These are phyloP conservation scores for Neospora caninum DNA, from an alignment of 169 alveolate species.

Conservation along the genomic window DNA sequence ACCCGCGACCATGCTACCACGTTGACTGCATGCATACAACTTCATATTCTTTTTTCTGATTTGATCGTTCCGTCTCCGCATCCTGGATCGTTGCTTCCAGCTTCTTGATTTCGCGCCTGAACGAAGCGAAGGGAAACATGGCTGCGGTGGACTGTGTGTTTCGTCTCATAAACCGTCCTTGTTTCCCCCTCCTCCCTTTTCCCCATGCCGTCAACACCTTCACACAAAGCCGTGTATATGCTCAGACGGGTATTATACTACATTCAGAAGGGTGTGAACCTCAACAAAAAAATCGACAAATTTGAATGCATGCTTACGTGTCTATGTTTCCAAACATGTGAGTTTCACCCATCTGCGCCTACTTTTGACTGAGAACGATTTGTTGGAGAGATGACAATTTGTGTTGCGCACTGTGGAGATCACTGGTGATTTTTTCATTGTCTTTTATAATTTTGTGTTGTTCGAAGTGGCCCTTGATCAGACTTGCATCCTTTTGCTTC, in stretches of 20 bases:
- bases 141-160: background rate
- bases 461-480: slow-evolving; percentile 84
- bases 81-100: slow-evolving; percentile 88
- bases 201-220: background rate
- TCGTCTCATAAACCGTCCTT: background rate
- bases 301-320: background rate
- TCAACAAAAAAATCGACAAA: background rate
- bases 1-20: no score
- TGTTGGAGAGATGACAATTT: slow-evolving; percentile 74
- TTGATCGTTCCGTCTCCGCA: slow-evolving; percentile 86
- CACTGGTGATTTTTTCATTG: slow-evolving; percentile 81
- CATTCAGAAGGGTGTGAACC: background rate
- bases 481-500: slow-evolving; percentile 84
- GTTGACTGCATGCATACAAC: slow-evolving; percentile 63
- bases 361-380: slow-evolving; percentile 69
- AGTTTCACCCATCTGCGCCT: background rate
- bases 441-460: slow-evolving; percentile 75
- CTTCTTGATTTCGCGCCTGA: slow-evolving; percentile 82
- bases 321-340: background rate
- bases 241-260: background rate
- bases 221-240: background rate
- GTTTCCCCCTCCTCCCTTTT: background rate
- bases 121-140: slow-evolving; percentile 24
- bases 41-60: slow-evolving; percentile 87
- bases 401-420: slow-evolving; percentile 78